Percentiles rank a stretch among this genome's conserved stretches.
phyloP scores from a whole-genome alignment of 345 rosid genomes.

The Citrus reticulata region DNA sequence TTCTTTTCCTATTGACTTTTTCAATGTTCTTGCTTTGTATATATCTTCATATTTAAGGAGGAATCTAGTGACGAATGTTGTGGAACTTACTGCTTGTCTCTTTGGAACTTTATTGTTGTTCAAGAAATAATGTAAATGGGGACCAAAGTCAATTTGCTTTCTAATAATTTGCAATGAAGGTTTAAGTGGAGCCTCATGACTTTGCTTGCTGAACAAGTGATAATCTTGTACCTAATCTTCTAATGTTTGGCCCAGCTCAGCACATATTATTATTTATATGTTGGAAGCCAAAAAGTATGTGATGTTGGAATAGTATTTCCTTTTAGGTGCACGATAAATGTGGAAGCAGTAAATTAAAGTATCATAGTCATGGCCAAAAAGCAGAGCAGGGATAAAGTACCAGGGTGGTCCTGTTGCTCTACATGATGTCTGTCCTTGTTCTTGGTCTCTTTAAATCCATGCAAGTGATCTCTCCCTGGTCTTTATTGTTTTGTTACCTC shows the following conservation, averaged over 20 bases:
- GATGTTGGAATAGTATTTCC: background rate
- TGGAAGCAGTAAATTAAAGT: constrained; percentile 5
- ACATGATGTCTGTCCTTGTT: background rate
- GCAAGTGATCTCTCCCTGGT: background rate
- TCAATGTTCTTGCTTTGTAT: background rate
- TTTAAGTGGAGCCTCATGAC: background rate
- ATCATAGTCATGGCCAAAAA: background rate
- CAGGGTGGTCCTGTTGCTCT: background rate
- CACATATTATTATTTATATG: background rate
- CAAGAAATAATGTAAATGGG: background rate
- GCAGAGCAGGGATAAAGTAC: background rate
- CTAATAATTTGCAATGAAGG: background rate
- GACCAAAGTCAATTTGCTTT: constrained; percentile 7
- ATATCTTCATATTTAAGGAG: constrained; percentile 2
- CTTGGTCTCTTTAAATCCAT: background rate
- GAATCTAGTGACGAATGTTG: constrained; percentile 24
- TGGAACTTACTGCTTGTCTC: constrained; percentile 13
- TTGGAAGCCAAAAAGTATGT: background rate
- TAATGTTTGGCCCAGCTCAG: background rate
- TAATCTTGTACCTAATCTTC: constrained; percentile 6
- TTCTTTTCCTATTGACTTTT: constrained; percentile 16
- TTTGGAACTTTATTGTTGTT: constrained; percentile 3
- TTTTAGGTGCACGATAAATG: constrained; percentile 9
- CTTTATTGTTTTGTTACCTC: background rate
- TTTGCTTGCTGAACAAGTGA: background rate